Conservation (phyloP, 805 yeast genomes). For the Lipomyces starkeyi region DNA sequence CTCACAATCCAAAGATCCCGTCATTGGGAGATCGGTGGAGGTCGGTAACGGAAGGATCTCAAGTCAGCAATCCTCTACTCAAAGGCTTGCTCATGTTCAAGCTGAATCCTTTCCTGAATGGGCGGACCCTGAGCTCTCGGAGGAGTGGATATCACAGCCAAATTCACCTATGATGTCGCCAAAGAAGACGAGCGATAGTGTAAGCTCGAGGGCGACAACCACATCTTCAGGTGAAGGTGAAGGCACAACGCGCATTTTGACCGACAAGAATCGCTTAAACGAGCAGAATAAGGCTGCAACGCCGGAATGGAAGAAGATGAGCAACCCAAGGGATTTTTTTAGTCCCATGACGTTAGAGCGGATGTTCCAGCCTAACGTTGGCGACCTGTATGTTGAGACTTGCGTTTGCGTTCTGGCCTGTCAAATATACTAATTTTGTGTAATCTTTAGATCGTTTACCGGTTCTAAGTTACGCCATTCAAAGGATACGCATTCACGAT, state of each 20-base stretch:
- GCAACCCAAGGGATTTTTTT: slow-evolving; percentile 27
- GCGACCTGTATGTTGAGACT: slow-evolving; percentile 14
- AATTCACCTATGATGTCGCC: slow-evolving; percentile 23
- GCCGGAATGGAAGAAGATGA: slow-evolving; percentile 32
- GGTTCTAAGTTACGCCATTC: slow-evolving; percentile 10
- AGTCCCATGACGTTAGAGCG: slow-evolving; percentile 37
- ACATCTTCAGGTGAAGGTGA: slow-evolving; percentile 13
- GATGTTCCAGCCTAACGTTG: slow-evolving; percentile 27
- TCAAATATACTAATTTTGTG: neutral
- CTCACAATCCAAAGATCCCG: neutral
- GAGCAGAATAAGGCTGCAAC: slow-evolving; percentile 11
- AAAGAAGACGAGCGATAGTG: slow-evolving; percentile 6
- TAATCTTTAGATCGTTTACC: slow-evolving; percentile 9
- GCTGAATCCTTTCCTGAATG: slow-evolving; percentile 31
- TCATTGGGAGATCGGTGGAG: neutral
- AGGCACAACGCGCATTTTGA: slow-evolving; percentile 33
- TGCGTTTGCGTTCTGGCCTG: neutral
- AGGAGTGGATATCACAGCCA: slow-evolving; percentile 37
- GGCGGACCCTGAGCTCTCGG: slow-evolving; percentile 36
- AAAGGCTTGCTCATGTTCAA: neutral
- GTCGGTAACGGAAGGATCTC: neutral
- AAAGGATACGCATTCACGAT: slow-evolving; percentile 8
- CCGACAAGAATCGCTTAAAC: neutral
- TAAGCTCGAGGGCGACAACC: slow-evolving; percentile 9
- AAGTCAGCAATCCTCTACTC: neutral